Evolutionary conservation across 2,329 filamentous ascomycete genomes (phyloP).

Genomic region (Xylariaceae sp.): DNA sequence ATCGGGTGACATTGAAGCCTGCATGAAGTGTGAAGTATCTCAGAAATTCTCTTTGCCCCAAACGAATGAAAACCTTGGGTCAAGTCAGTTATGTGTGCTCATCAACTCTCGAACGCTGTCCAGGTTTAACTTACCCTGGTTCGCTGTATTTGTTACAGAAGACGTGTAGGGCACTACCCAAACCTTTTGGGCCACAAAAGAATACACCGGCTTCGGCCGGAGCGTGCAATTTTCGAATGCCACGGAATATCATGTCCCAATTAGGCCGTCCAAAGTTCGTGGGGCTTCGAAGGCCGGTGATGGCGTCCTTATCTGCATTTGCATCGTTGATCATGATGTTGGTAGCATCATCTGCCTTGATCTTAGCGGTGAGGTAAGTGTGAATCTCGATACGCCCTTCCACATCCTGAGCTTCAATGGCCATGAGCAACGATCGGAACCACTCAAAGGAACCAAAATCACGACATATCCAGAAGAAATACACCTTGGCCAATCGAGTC

Average conservation of each 20-base stretch:
- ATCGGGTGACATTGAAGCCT: too few species aligned
- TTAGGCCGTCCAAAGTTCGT: constrained; percentile 85
- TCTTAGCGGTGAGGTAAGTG: constrained; percentile 82
- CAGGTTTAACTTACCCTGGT: constrained; percentile 56
- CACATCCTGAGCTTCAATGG: constrained; percentile 82
- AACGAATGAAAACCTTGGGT: constrained; percentile 56
- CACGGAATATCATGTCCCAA: constrained; percentile 87
- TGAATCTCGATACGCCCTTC: constrained; percentile 85
- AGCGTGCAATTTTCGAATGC: constrained; percentile 72
- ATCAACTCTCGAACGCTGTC: background rate
- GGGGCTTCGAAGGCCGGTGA: constrained; percentile 75
- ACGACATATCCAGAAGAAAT: constrained; percentile 90
- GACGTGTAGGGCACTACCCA: constrained; percentile 72
- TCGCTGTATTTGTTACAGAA: constrained; percentile 88
- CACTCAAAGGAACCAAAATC: constrained; percentile 87
- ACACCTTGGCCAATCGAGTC: constrained; percentile 77
- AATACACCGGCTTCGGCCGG: constrained; percentile 74
- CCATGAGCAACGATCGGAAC: constrained; percentile 79
- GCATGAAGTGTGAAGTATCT: constrained; percentile 19
- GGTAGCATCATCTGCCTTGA: constrained; percentile 79
- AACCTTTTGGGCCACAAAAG: constrained; percentile 79
- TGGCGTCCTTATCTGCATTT: constrained; percentile 78
- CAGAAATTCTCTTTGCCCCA: constrained; percentile 70
- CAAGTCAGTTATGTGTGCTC: background rate
- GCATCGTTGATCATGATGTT: constrained; percentile 93